These are phyloP conservation scores for Lineolata rhizophorae DNA, from an alignment of 495 filamentous ascomycete species.

Conservation along the genomic window DNA sequence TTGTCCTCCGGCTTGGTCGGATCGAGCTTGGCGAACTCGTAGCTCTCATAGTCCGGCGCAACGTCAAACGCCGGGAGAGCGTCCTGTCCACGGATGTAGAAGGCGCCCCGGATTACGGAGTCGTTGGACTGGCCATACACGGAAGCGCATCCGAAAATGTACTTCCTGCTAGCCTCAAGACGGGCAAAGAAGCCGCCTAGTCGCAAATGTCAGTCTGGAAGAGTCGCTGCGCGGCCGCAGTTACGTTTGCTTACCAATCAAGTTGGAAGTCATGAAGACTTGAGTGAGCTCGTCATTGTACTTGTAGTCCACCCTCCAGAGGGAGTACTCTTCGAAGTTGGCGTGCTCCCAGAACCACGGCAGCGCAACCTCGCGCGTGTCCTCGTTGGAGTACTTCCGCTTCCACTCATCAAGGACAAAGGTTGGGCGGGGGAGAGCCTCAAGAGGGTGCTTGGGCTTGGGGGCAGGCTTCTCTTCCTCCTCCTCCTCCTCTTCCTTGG, in stretches of 20 bases:
- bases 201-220: constrained; percentile 4
- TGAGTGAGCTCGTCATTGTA: constrained; percentile 94
- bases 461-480: constrained; percentile 48
- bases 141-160: constrained; percentile 79
- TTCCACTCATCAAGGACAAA: constrained; percentile 91
- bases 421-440: constrained; percentile 58
- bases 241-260: constrained; percentile 59
- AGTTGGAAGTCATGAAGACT: constrained; percentile 95
- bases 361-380: constrained; percentile 57
- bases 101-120: constrained; percentile 75
- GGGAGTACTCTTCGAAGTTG: constrained; percentile 80
- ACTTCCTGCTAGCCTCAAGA: constrained; percentile 95
- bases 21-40: constrained; percentile 90
- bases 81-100: constrained; percentile 84
- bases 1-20: constrained; percentile 58
- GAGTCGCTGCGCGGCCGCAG: neutral
- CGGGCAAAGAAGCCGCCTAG: constrained; percentile 84
- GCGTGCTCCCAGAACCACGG: constrained; percentile 98
- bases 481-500: constrained; percentile 31
- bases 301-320: constrained; percentile 88
- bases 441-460: constrained; percentile 93
- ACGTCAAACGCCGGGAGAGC: constrained; percentile 75
- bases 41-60: constrained; percentile 92
- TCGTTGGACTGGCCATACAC: constrained; percentile 78
- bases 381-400: constrained; percentile 94